Conservation (phyloP, 2,329 filamentous ascomycete species). For the Alternaria triticimaculans region DNA sequence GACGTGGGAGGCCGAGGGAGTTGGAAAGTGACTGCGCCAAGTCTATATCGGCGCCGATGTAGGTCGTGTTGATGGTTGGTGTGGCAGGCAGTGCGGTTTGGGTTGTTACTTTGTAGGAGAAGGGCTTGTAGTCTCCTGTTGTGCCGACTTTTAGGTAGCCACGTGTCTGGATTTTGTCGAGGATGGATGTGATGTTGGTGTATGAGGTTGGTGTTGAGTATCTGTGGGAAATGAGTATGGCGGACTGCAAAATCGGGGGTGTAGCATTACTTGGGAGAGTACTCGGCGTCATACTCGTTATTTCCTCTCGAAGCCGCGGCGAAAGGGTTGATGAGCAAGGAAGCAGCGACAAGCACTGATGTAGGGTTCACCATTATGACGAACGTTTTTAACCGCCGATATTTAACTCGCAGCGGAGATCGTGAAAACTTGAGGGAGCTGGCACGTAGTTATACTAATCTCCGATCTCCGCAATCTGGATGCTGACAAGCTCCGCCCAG, state of each 20-base stretch:
- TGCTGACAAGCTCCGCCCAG: not conserved
- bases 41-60: slow-evolving; percentile 22
- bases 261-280: not conserved
- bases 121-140: slow-evolving; percentile 22
- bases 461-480: not conserved
- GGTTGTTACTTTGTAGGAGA: slow-evolving; percentile 21
- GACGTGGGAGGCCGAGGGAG: slow-evolving; percentile 11
- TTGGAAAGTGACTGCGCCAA: slow-evolving; percentile 15
- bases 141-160: slow-evolving; percentile 25
- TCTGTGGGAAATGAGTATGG: not conserved
- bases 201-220: not conserved
- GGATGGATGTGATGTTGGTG: slow-evolving; percentile 9
- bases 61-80: slow-evolving; percentile 15
- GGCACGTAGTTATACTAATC: not conserved
- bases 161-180: slow-evolving; percentile 15
- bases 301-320: not conserved
- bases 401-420: not conserved
- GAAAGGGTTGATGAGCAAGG: not conserved
- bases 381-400: fast-evolving
- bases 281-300: not conserved
- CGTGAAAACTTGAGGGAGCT: not conserved
- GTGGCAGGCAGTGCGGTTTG: slow-evolving; percentile 13
- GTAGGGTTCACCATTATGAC: not conserved
- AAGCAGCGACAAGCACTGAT: not conserved
- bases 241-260: not conserved